Conservation (phyloP, 2,329 filamentous ascomycete genomes). For the Penicillium aurantiogriseum region DNA sequence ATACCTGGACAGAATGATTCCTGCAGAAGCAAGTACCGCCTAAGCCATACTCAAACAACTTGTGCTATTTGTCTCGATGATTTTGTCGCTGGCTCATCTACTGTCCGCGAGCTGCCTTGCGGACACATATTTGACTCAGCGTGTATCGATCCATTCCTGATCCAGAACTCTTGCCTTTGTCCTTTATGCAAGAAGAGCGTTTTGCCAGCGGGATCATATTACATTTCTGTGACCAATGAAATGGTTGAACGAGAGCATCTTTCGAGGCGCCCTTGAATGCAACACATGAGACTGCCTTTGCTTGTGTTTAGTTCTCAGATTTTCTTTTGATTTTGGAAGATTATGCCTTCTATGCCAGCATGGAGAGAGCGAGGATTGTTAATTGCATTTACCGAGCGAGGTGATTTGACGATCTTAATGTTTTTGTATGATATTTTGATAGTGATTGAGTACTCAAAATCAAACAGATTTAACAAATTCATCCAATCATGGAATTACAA, state of each 20-base stretch:
- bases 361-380: background rate
- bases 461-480: background rate
- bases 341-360: background rate
- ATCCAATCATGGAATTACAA: background rate
- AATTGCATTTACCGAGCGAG: constrained; percentile 2
- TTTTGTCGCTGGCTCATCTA: constrained; percentile 66
- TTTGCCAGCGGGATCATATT: constrained; percentile 66
- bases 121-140: constrained; percentile 90
- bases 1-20: constrained; percentile 3
- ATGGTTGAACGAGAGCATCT: constrained; percentile 82
- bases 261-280: constrained; percentile 45
- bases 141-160: constrained; percentile 84
- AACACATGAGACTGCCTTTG: background rate
- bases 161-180: constrained; percentile 77
- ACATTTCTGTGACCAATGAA: constrained; percentile 69
- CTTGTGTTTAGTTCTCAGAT: background rate
- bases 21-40: constrained; percentile 20
- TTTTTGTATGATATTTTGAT: background rate
- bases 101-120: constrained; percentile 82
- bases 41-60: constrained; percentile 66
- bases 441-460: background rate
- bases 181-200: constrained; percentile 86
- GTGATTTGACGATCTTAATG: background rate
- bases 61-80: constrained; percentile 90
- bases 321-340: background rate